Evolutionary conservation across 1,284 basidiomycete species (phyloP).

Genomic region (Coriolopsis trogii): DNA sequence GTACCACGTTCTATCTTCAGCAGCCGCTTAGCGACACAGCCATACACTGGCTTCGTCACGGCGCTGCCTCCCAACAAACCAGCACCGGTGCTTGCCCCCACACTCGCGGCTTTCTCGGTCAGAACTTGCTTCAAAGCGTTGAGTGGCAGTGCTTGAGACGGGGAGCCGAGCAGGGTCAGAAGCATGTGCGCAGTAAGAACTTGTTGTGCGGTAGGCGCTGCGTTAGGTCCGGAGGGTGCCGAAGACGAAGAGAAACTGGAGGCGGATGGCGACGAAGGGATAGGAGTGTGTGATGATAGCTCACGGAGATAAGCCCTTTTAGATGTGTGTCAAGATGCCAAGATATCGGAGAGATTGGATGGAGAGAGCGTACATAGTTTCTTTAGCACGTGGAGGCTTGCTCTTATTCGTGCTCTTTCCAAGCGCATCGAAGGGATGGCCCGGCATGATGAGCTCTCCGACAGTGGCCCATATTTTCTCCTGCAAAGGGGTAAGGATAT

Average conservation of each 20-base stretch:
- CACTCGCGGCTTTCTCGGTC: slow-evolving; percentile 38
- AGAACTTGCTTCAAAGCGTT: slow-evolving; percentile 64
- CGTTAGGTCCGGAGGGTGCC: slow-evolving; percentile 28
- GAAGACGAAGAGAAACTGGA: slow-evolving; percentile 49
- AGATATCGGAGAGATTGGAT: neutral
- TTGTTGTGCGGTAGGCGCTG: slow-evolving; percentile 57
- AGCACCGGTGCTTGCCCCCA: slow-evolving; percentile 35
- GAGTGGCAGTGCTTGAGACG: slow-evolving; percentile 60
- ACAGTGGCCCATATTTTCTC: slow-evolving; percentile 68
- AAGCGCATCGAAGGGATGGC: slow-evolving; percentile 44
- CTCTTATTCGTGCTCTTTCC: slow-evolving; percentile 25
- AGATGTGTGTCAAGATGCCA: too few relatives aligned
- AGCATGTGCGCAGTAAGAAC: slow-evolving; percentile 70
- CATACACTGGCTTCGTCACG: slow-evolving; percentile 60
- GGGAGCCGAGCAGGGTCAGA: slow-evolving; percentile 50
- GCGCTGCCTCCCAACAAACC: slow-evolving; percentile 39
- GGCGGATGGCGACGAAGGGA: slow-evolving; percentile 45
- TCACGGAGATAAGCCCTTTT: slow-evolving; percentile 62
- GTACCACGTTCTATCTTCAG: slow-evolving; percentile 74
- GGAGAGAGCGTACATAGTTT: slow-evolving; percentile 63
- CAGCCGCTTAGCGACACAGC: slow-evolving; percentile 72
- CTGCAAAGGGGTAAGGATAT: slow-evolving; percentile 40
- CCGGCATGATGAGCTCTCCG: slow-evolving; percentile 64
- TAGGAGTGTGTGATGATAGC: slow-evolving; percentile 35
- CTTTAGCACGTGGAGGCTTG: slow-evolving; percentile 53